A percentile compares a stretch with the other conserved stretches of the same genome.
These are phyloP conservation scores for Starmerella apicola DNA, from an alignment of 805 yeast genomes.

Conservation along the genomic window DNA sequence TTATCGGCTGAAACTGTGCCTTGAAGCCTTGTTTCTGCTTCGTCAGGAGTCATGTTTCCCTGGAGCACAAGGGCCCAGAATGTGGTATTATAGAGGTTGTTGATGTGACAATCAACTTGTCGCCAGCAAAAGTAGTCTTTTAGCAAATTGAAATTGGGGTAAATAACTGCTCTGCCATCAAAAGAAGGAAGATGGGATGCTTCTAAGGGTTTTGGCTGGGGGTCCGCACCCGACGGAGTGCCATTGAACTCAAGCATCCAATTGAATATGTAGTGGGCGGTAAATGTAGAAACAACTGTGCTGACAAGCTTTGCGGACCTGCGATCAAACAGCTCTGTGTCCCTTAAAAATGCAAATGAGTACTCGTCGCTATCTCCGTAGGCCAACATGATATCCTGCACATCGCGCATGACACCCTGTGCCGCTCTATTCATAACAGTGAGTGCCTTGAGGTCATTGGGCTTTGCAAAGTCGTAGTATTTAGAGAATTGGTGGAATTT, in stretches of 20 bases:
- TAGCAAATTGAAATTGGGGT: constrained; percentile 51
- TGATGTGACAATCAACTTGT: constrained; percentile 89
- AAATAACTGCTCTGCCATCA: constrained; percentile 80
- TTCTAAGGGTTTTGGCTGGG: constrained; percentile 29
- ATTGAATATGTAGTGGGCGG: constrained; percentile 55
- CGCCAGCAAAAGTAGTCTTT: constrained; percentile 89
- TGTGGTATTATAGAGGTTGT: constrained; percentile 82
- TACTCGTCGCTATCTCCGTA: constrained; percentile 96
- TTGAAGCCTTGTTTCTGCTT: constrained; percentile 59
- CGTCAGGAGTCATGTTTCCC: constrained; percentile 60
- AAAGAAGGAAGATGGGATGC: constrained; percentile 62
- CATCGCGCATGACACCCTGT: constrained; percentile 42
- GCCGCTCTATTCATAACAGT: constrained; percentile 77
- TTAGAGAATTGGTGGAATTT: constrained; percentile 76
- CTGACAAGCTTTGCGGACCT: constrained; percentile 71
- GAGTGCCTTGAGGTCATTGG: constrained; percentile 73
- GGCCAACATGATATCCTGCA: constrained; percentile 66
- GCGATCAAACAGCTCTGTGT: constrained; percentile 64
- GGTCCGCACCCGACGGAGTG: too few species aligned
- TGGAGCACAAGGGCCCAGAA: constrained; percentile 74
- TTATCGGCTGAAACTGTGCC: constrained; percentile 79
- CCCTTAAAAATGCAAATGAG: constrained; percentile 57
- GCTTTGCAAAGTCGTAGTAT: constrained; percentile 65
- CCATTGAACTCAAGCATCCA: constrained; percentile 57
- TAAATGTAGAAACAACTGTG: constrained; percentile 69